Evolutionary conservation across 2,329 filamentous ascomycete genomes (phyloP), one percentile per base, ranked within the genome.

Genomic region (Exophiala calicioides): DNA sequence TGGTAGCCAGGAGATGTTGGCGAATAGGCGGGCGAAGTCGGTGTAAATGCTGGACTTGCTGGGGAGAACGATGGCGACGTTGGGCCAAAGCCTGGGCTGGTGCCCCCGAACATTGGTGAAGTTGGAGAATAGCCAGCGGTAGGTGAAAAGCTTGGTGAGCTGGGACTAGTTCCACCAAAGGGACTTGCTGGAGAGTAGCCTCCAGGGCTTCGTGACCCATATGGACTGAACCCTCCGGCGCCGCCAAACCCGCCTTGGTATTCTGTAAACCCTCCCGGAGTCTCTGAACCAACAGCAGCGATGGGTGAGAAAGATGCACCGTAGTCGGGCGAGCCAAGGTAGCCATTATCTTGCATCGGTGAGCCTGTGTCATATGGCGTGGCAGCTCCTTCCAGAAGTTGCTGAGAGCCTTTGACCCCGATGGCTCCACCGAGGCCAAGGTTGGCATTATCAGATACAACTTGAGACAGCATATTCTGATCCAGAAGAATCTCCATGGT

Each of bases 401-500:
- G 47, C 32, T 58, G 51, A 10, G 44, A 45, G 33, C 47, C 43
- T 72, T 90, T 90, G 58, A 84, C 78, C 10, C 85, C 84, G 68
- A 91, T 84, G 41, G 85, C 86, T 44, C 85, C 82, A 79, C 89
- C 88, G 36, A 90, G 79, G 60, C 85, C 87, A 74, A 85, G 88
- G 65, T 87, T 84, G 32, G 87, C 88, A 67, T 95, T 95, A 69
- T 95, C 90, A 38, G 88, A 90, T 49, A 95, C 90, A 62, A 95
- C 89, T 13, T 90, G 95, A 67, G 94, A 88, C 32, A 97, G 81
- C 88, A 98, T 95, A 70, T 87, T 87, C 56, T 90, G 90, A 65
- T 98, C 94, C 58, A 98, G 79, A 59, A 90, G 83, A 43, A 97
- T 84, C 56, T 98, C 90, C 61, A 98, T 91, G 68, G 95, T 90